Evolutionary conservation across 441 rosid species (phyloP), one percentile per base, ranked within the genome.

Genomic region (Viola pubescens): DNA sequence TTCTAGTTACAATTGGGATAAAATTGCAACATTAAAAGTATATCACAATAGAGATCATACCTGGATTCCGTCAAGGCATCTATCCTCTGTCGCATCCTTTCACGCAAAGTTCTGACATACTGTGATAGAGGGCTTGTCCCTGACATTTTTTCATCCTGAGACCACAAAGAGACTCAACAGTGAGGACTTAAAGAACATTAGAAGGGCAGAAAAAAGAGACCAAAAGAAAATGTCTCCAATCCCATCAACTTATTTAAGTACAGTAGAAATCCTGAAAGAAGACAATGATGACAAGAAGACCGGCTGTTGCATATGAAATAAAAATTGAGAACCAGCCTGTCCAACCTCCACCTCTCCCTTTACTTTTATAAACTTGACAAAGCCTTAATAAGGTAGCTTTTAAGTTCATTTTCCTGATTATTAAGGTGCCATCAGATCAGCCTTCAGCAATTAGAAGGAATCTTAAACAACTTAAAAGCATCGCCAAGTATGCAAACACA

Each of bases 41-140:
- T 16, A 37, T 12, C 8, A 37, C 8, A 11, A 38, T 46, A 26
- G 34, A 26, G 34, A 26, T 26, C 34, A 54, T 59, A 94, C 98
- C 95, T 88, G 69, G 98, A 90, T 77, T 86, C 94, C 69, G 60
- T 77, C 83, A 94, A 63, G 2, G 88, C 81, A 52, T 82, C 83
- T 4, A 64, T 80, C 73, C 89, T 81, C 73, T 86, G 83, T 61
- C 74, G 78, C 37, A 95, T 89, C 81, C 83, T 78, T 79, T 79
- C 77, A 4, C 75, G 85, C 11, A 88, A 62, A 45, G 66, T 74
- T 44, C 46, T 60, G 34, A 76, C 89, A 58, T 86, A 83, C 59
- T 62, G 79, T 10, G 88, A 85, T 57, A 94, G 71, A 49, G 96
- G 96, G 72, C 96, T 88, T 51, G 65, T 61, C 49, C 86, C 84